Conservation (phyloP, 176 grass and related monocot species). For the Pharus latifolius region DNA sequence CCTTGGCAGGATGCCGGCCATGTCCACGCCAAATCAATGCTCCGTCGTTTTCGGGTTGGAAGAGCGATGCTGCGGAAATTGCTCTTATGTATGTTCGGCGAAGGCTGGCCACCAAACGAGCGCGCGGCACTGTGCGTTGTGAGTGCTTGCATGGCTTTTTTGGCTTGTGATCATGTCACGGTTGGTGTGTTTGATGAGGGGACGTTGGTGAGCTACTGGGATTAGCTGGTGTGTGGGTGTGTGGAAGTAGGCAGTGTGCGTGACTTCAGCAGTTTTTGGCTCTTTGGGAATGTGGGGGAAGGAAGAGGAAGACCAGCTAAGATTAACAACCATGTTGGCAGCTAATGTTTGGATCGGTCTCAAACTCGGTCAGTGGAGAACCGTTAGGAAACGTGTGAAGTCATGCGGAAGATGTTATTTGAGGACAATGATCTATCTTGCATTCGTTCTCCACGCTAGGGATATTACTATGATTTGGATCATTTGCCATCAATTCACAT, state of each 20-base stretch:
- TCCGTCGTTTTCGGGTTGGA: neutral
- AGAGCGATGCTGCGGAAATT: neutral
- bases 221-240: neutral
- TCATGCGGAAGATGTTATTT: no score
- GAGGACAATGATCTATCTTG: no score
- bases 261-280: neutral
- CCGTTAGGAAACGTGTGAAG: no score
- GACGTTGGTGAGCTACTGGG: slow-evolving; percentile 30
- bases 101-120: slow-evolving; percentile 26
- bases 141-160: slow-evolving; percentile 4
- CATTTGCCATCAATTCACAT: no score
- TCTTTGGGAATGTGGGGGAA: neutral
- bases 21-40: neutral
- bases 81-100: slow-evolving; percentile 20
- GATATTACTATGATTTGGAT: no score
- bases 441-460: no score
- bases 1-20: slow-evolving; percentile 39
- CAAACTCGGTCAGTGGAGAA: neutral
- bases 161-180: slow-evolving; percentile 18
- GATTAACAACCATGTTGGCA: slow-evolving; percentile 23
- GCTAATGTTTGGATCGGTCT: neutral
- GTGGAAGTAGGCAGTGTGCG: neutral
- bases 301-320: slow-evolving; percentile 28
- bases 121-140: neutral
- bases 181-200: slow-evolving; percentile 16